Percentiles rank a stretch among this genome's conserved stretches.
Evolutionary conservation across 2,329 filamentous ascomycete genomes (phyloP).

Genomic region (Fusarium sarcochroum): DNA sequence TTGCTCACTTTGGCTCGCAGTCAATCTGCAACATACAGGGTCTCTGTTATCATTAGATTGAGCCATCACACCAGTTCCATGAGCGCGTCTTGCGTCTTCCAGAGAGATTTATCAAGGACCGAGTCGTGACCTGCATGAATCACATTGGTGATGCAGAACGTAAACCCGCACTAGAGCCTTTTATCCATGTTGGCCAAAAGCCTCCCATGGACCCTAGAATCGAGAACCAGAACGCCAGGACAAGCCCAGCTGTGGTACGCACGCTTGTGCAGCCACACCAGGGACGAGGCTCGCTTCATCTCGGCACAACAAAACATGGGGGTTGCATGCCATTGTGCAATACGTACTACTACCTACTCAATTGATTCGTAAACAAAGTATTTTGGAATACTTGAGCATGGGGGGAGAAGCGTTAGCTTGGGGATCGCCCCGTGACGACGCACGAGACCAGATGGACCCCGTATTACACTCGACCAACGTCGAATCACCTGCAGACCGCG

Average conservation of each 20-base stretch:
- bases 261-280: slow-evolving; percentile 27
- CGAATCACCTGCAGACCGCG: slow-evolving; percentile 45
- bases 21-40: slow-evolving; percentile 7
- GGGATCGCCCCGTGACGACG: slow-evolving; percentile 39
- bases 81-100: slow-evolving; percentile 11
- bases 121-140: slow-evolving; percentile 50
- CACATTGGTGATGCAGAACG: slow-evolving; percentile 37
- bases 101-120: slow-evolving; percentile 10
- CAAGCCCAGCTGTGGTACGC: slow-evolving; percentile 13
- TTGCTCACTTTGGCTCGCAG: slow-evolving; percentile 26
- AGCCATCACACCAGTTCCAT: slow-evolving; percentile 1
- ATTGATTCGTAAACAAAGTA: not conserved
- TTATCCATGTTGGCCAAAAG: slow-evolving; percentile 22
- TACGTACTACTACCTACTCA: slow-evolving; percentile 1
- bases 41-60: slow-evolving; percentile 10
- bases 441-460: slow-evolving; percentile 40
- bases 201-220: slow-evolving; percentile 5
- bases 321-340: slow-evolving; percentile 1
- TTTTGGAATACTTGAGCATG: slow-evolving; percentile 14
- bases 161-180: slow-evolving; percentile 13
- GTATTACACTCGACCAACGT: slow-evolving; percentile 20
- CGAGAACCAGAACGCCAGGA: slow-evolving; percentile 12
- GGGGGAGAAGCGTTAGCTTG: slow-evolving; percentile 17
- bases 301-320: slow-evolving; percentile 36
- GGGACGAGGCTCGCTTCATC: slow-evolving; percentile 36